Conservation (phyloP, 2,329 filamentous ascomycete species). For the Ascochyta lentis region DNA sequence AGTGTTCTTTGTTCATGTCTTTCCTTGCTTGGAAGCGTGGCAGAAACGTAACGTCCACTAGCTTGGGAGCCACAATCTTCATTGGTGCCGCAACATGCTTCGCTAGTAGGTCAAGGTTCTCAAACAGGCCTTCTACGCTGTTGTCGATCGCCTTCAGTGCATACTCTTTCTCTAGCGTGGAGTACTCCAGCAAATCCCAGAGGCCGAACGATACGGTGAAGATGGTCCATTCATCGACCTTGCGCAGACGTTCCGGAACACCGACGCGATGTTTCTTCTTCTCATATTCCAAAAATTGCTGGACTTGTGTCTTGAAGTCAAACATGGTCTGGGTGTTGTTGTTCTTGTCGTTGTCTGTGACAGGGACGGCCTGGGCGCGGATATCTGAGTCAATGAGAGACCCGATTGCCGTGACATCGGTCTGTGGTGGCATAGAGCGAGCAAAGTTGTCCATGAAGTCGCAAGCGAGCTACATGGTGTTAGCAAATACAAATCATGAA, state of each 20-base stretch:
- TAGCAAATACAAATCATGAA: constrained; percentile 20
- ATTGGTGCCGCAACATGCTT: constrained; percentile 31
- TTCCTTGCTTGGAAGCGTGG: constrained; percentile 41
- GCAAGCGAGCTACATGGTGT: constrained; percentile 43
- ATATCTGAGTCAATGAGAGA: constrained; percentile 43
- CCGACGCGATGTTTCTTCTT: constrained; percentile 24
- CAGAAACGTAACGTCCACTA: constrained; percentile 47
- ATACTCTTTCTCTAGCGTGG: constrained; percentile 33
- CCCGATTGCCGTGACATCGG: constrained; percentile 27
- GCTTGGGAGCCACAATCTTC: constrained; percentile 40
- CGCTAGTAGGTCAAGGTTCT: constrained; percentile 43
- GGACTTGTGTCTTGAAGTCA: constrained; percentile 48
- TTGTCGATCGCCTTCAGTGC: constrained; percentile 41
- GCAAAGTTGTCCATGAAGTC: constrained; percentile 49
- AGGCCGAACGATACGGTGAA: constrained; percentile 49
- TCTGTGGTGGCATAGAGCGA: constrained; percentile 36
- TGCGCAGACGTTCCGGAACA: constrained; percentile 27
- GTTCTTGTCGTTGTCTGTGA: constrained; percentile 24
- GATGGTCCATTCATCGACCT: constrained; percentile 38
- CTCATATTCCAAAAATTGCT: constrained; percentile 43
- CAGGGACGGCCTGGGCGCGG: constrained; percentile 31
- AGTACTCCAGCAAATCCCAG: constrained; percentile 47
- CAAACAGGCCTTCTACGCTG: constrained; percentile 44
- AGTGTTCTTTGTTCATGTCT: constrained; percentile 29
- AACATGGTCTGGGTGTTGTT: constrained; percentile 30